phyloP scores from a whole-genome alignment of 139 green algal genomes.

The Picochlorum sp. region DNA sequence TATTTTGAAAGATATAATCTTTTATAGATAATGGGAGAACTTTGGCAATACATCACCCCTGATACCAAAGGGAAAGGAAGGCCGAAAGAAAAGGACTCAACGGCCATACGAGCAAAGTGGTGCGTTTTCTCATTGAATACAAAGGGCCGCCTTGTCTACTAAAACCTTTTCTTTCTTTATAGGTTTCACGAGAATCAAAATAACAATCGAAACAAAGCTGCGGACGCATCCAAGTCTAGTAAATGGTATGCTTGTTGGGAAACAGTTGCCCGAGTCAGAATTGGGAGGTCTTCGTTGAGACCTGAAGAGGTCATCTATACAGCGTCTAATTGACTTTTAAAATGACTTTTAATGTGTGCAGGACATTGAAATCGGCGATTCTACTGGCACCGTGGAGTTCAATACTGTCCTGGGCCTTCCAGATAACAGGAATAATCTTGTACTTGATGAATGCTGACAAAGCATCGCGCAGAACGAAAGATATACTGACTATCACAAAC shows the following conservation, averaged over 20 bases:
- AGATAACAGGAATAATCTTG: slow-evolving; percentile 13
- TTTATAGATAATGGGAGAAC: not conserved
- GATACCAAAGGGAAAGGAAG: not conserved
- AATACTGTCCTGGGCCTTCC: slow-evolving; percentile 13
- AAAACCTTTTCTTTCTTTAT: too few species aligned
- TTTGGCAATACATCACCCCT: not conserved
- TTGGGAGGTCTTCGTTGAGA: too few species aligned
- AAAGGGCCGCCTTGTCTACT: too few species aligned
- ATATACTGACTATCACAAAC: slow-evolving; percentile 3
- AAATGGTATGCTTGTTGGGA: too few species aligned
- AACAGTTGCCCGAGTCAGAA: too few species aligned
- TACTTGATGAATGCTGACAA: slow-evolving; percentile 11
- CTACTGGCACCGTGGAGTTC: slow-evolving; percentile 19
- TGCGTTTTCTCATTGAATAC: not conserved
- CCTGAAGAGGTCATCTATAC: too few species aligned
- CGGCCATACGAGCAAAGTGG: not conserved
- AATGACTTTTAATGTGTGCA: slow-evolving; percentile 1
- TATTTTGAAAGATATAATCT: not conserved
- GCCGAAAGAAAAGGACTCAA: not conserved
- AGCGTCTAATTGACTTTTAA: too few species aligned
- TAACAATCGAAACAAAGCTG: too few species aligned
- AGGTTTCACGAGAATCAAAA: too few species aligned
- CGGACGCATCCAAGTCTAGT: too few species aligned
- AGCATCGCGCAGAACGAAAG: not conserved
- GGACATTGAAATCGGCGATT: slow-evolving; percentile 2